Conservation (phyloP, 805 yeast genomes). For the Kluyveromyces aestuarii region DNA sequence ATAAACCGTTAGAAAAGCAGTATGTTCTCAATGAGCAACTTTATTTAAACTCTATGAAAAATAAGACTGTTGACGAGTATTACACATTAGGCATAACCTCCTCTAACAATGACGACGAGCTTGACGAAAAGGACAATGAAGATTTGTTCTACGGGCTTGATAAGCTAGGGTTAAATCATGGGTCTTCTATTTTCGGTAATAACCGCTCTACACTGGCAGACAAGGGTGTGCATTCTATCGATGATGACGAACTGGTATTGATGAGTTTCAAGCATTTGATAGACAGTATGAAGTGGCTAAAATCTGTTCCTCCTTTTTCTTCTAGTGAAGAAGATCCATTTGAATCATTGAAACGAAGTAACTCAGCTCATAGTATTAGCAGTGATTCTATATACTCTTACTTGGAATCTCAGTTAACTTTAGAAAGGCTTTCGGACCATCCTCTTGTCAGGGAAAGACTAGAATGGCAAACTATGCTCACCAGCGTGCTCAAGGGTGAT, state of each 20-base stretch:
- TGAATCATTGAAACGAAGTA: not conserved
- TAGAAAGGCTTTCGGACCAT: constrained; percentile 19
- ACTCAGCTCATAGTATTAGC: not conserved
- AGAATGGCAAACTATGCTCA: constrained; percentile 94
- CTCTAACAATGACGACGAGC: constrained; percentile 22
- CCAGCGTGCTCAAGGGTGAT: constrained; percentile 88
- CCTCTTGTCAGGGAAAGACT: constrained; percentile 57
- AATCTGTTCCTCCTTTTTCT: constrained; percentile 37
- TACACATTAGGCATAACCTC: constrained; percentile 56
- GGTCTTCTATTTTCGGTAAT: constrained; percentile 12
- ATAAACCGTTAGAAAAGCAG: constrained; percentile 20
- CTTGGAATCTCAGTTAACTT: constrained; percentile 1
- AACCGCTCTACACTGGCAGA: constrained; percentile 13
- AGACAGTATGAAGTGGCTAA: constrained; percentile 24
- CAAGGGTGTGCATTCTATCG: constrained; percentile 7
- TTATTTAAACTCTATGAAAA: constrained; percentile 53
- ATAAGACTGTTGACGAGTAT: constrained; percentile 58
- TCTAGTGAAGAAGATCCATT: constrained; percentile 8
- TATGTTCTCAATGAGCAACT: constrained; percentile 51
- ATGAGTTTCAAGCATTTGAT: constrained; percentile 21
- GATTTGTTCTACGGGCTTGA: constrained; percentile 25
- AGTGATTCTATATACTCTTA: not conserved
- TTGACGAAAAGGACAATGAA: constrained; percentile 26
- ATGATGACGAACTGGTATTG: constrained; percentile 15
- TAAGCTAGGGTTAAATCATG: constrained; percentile 7